These are phyloP conservation scores for Phalaenopsis equestris DNA, from an alignment of 106 monocot genomes.

Conservation along the genomic window DNA sequence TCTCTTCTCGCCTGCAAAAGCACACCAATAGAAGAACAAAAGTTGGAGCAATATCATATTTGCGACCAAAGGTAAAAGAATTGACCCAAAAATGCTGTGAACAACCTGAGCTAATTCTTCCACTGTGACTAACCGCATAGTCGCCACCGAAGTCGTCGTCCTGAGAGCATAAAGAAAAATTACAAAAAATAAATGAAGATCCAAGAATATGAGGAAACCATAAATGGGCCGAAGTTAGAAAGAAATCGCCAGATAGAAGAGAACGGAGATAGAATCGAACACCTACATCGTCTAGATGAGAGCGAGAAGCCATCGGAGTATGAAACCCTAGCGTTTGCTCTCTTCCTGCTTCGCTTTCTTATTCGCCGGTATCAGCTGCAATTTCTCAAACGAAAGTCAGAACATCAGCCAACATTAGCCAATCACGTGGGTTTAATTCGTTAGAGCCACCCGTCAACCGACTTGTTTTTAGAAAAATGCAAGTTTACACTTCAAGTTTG, in stretches of 20 bases:
- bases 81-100: not conserved
- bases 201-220: not conserved
- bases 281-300: conserved; percentile 4
- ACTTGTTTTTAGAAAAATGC: too few species aligned
- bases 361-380: not conserved
- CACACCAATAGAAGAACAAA: not conserved
- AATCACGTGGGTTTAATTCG: too few species aligned
- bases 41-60: not conserved
- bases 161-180: conserved; percentile 7
- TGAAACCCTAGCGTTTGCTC: conserved; percentile 1
- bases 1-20: conserved; percentile 17
- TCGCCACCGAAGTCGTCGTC: conserved; percentile 25
- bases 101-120: conserved; percentile 1
- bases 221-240: not conserved
- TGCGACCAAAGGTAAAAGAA: not conserved
- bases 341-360: not conserved
- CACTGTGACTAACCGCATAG: conserved; percentile 2
- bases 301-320: not conserved
- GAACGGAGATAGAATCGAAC: not conserved
- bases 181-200: not conserved
- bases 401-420: too few species aligned
- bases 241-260: not conserved
- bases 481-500: too few species aligned
- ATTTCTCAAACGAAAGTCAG: too few species aligned
- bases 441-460: too few species aligned